Conservation (phyloP, 2,329 filamentous ascomycete genomes). For the Ceratocystis eucalypticola region DNA sequence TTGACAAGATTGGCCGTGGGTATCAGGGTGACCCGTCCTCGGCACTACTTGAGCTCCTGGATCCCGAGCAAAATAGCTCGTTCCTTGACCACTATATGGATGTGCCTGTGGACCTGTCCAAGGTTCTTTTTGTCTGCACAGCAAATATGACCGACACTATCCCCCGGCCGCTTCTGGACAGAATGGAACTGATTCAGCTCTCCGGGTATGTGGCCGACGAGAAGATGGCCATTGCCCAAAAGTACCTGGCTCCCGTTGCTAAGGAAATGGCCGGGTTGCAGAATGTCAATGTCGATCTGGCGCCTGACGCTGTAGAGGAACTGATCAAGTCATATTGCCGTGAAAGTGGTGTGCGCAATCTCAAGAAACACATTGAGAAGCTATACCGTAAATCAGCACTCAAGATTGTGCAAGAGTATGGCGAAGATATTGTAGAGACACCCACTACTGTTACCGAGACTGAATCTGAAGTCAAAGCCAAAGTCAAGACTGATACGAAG, state of each 20-base stretch:
- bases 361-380: conserved; percentile 99
- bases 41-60: conserved; percentile 80
- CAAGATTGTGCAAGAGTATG: conserved; percentile 91
- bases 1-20: conserved; percentile 94
- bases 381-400: conserved; percentile 94
- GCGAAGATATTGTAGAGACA: conserved; percentile 64
- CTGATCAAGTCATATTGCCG: conserved; percentile 98
- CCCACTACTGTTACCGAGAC: conserved; percentile 33
- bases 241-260: conserved; percentile 84
- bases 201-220: conserved; percentile 96
- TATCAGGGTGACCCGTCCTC: conserved; percentile 95
- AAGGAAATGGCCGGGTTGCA: conserved; percentile 86
- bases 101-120: conserved; percentile 90
- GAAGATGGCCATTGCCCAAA: conserved; percentile 96
- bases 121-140: conserved; percentile 96
- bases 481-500: conserved; percentile 26
- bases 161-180: conserved; percentile 78
- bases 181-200: conserved; percentile 94
- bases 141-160: conserved; percentile 99
- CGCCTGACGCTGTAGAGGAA: conserved; percentile 79
- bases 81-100: conserved; percentile 99
- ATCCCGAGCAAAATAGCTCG: conserved; percentile 93
- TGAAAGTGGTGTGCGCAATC: conserved; percentile 88
- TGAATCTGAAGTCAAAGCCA: conserved; percentile 25
- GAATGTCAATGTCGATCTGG: conserved; percentile 77